These are phyloP conservation scores for Trichoderma sp. DNA, from an alignment of 2,329 filamentous ascomycete genomes.

Conservation along the genomic window DNA sequence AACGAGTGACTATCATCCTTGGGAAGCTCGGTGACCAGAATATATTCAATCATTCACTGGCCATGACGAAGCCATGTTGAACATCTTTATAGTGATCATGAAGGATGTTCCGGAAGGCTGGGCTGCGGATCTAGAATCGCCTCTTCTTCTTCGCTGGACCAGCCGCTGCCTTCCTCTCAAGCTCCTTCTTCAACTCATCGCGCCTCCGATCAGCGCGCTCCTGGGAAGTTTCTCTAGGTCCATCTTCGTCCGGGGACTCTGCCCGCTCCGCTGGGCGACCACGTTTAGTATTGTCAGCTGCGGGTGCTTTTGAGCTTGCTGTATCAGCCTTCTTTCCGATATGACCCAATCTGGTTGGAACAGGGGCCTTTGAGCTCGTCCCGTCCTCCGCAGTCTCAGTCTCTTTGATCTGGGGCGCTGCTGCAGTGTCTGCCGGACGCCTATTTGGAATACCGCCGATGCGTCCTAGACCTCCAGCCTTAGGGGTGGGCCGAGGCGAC, in stretches of 20 bases:
- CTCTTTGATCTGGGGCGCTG: constrained; percentile 17
- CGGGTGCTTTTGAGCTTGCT: constrained; percentile 6
- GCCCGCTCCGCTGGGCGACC: constrained; percentile 24
- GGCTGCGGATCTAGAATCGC: constrained; percentile 47
- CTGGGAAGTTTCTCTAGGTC: constrained; percentile 47
- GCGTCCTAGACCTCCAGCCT: constrained; percentile 44
- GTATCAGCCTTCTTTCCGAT: constrained; percentile 40
- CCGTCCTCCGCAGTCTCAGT: constrained; percentile 27
- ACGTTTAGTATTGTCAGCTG: constrained; percentile 7
- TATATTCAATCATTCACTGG: background rate
- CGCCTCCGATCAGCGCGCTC: constrained; percentile 54
- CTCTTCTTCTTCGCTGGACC: constrained; percentile 60
- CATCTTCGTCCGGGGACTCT: constrained; percentile 36
- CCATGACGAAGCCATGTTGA: background rate
- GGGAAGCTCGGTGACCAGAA: background rate
- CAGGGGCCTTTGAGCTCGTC: constrained; percentile 22
- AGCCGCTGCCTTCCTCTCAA: constrained; percentile 52
- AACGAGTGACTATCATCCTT: background rate
- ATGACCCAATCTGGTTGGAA: constrained; percentile 39
- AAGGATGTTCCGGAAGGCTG: background rate
- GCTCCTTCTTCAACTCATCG: constrained; percentile 54
- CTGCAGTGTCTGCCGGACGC: constrained; percentile 24
- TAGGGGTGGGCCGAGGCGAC: constrained; percentile 34
- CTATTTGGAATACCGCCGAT: constrained; percentile 45
- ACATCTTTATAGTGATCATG: background rate